phyloP scores from a whole-genome alignment of 2,329 filamentous ascomycete genomes.

The Pochonia chlamydosporia region DNA sequence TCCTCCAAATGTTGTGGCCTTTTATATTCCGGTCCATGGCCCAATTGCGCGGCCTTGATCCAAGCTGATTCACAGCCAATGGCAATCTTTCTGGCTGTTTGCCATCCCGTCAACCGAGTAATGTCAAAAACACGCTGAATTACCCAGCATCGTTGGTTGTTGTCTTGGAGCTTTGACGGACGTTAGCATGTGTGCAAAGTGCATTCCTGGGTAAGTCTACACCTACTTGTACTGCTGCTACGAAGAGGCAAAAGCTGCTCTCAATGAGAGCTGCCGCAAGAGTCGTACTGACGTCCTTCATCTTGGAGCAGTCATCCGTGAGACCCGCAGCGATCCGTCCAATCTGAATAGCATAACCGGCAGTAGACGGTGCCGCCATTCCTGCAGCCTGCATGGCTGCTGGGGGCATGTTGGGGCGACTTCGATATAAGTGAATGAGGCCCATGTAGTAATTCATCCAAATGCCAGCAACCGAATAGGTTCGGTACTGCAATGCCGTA shows the following conservation, averaged over 20 bases:
- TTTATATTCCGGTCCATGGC: constrained; percentile 69
- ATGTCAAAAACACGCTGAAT: constrained; percentile 70
- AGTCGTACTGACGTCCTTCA: constrained; percentile 63
- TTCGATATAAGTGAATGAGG: constrained; percentile 73
- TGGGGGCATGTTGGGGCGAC: constrained; percentile 86
- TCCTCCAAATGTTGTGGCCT: constrained; percentile 35
- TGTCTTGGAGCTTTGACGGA: constrained; percentile 38
- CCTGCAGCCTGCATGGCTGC: constrained; percentile 83
- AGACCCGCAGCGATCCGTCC: constrained; percentile 76
- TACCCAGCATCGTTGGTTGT: constrained; percentile 70
- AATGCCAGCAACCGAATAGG: constrained; percentile 78
- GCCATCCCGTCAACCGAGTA: constrained; percentile 78
- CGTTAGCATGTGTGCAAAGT: neutral
- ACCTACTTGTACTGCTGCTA: constrained; percentile 68
- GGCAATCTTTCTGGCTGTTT: constrained; percentile 75
- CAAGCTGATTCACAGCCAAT: constrained; percentile 80
- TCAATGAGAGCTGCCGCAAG: constrained; percentile 80
- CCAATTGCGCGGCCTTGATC: constrained; percentile 67
- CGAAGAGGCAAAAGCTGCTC: constrained; percentile 75
- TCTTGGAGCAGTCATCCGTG: constrained; percentile 46
- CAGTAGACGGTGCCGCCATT: constrained; percentile 68
- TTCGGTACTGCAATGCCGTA: constrained; percentile 71
- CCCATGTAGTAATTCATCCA: constrained; percentile 87
- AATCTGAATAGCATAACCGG: constrained; percentile 64
- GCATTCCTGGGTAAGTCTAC: neutral